phyloP scores from a whole-genome alignment of 345 rosid species.

The Eucalyptus viminalis region DNA sequence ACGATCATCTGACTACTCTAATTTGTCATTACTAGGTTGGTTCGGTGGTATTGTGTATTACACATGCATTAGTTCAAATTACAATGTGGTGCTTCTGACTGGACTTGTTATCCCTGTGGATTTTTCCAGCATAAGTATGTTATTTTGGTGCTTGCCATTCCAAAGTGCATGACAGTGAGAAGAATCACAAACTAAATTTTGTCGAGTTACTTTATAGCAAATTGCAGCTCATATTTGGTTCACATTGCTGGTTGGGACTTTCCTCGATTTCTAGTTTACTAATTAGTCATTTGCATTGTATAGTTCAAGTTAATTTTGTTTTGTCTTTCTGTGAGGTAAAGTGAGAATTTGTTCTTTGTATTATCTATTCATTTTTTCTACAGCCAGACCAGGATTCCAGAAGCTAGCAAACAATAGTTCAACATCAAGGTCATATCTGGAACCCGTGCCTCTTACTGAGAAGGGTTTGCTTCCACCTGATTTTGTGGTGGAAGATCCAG shows the following conservation, averaged over 20 bases:
- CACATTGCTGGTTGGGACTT: neutral
- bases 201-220: neutral
- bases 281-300: neutral
- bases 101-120: neutral
- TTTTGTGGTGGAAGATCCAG: slow-evolving; percentile 81
- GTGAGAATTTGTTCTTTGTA: neutral
- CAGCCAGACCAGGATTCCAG: slow-evolving; percentile 86
- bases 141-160: neutral
- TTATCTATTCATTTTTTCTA: neutral
- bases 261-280: neutral
- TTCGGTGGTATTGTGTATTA: neutral
- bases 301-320: neutral
- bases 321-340: neutral
- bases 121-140: neutral
- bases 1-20: neutral
- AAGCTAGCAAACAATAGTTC: slow-evolving; percentile 25
- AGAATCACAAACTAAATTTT: neutral
- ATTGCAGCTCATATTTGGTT: neutral
- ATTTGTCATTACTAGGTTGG: neutral
- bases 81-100: neutral
- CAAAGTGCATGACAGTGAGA: neutral
- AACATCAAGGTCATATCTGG: slow-evolving; percentile 32
- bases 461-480: slow-evolving; percentile 52
- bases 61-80: neutral
- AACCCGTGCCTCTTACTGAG: slow-evolving; percentile 59